Percentiles rank a stretch among this genome's conserved stretches.
These are phyloP conservation scores for Amaranthus cruentus DNA, from an alignment of 148 eudicot species.

Conservation along the genomic window DNA sequence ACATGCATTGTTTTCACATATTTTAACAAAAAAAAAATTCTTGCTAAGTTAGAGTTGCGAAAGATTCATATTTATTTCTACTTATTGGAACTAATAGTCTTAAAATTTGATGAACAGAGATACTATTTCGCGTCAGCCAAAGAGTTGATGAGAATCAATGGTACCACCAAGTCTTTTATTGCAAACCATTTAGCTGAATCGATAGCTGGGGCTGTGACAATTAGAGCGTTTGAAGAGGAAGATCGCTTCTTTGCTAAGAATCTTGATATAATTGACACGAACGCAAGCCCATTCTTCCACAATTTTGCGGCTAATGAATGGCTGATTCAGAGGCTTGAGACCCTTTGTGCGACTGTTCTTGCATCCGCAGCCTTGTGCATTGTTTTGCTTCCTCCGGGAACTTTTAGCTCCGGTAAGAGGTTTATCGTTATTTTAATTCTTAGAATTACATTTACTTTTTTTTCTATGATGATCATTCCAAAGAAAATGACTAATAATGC, in stretches of 20 bases:
- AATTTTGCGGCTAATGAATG: conserved; percentile 84
- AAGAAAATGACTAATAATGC: conserved; percentile 23
- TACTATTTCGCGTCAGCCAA: conserved; percentile 79
- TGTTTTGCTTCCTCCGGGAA: conserved; percentile 86
- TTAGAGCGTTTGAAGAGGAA: conserved; percentile 84
- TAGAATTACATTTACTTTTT: neutral
- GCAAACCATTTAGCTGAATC: conserved; percentile 92
- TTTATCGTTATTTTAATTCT: neutral
- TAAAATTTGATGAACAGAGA: conserved; percentile 36
- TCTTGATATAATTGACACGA: conserved; percentile 71
- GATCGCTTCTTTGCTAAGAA: conserved; percentile 75
- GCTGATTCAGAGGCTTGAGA: conserved; percentile 84
- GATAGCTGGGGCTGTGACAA: conserved; percentile 71
- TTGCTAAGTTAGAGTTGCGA: no score
- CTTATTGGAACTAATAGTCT: neutral
- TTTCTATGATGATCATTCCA: neutral
- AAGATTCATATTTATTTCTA: neutral
- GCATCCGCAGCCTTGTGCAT: conserved; percentile 79
- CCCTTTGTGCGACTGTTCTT: conserved; percentile 72
- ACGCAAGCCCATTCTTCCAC: conserved; percentile 77
- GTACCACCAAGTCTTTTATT: conserved; percentile 82
- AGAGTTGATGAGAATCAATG: conserved; percentile 86
- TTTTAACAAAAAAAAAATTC: no score
- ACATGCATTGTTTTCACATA: no score
- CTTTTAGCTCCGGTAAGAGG: conserved; percentile 72